Base-by-base conservation (phyloP, 2,329 filamentous ascomycete genomes). In the Chaetomiaceae sp. region DNA sequence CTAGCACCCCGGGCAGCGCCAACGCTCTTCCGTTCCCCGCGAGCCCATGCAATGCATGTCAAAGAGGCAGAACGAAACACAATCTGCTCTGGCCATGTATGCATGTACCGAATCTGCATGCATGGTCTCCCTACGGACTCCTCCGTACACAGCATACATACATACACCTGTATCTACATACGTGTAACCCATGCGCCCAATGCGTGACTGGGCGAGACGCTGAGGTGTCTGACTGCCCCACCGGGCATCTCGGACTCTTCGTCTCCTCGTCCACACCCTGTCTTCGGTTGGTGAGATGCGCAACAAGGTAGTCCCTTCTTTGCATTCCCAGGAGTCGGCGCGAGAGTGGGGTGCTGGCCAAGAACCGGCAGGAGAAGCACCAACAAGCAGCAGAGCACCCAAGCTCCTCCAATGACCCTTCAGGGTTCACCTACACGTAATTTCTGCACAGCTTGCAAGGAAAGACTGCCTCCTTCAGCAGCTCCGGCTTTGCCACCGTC, bases 201-300 rank as follows among this genome's bases (percentile, higher is more conserved):
- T 27, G 25, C 25, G 25, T 27, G 25, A 5, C 5, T 55, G 48
- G 60, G 66, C 62, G 63, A 65, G 64, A 66, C 61, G 61, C 62
- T 65, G 62, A 61, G 64, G 57, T 68, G 67, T 65, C 68, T 70
- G 69, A 70, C 68, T 63, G 63, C 63, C 67, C 65, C 65, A 63
- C 55, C 45, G 51, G n/a, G n/a, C n/a, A n/a, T n/a, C n/a, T n/a
- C n/a, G n/a, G n/a, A n/a, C n/a, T n/a, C n/a, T n/a, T n/a, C n/a
- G n/a, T n/a, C n/a, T 58, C 57, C 56, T 53, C 42, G n/a, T 45
- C 48, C 56, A 43, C 41, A 21, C 42, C 44, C 50, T 46, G 33
- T 39, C 45, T 39, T 44, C 45, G 16, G 44, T 19, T 14, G 48
- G 42, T 23, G 14, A 16, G 19, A 48, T 47, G 20, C 37, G 61